phyloP scores from a whole-genome alignment of 352 stramenopile species.

The Phytophthora citrophthora region DNA sequence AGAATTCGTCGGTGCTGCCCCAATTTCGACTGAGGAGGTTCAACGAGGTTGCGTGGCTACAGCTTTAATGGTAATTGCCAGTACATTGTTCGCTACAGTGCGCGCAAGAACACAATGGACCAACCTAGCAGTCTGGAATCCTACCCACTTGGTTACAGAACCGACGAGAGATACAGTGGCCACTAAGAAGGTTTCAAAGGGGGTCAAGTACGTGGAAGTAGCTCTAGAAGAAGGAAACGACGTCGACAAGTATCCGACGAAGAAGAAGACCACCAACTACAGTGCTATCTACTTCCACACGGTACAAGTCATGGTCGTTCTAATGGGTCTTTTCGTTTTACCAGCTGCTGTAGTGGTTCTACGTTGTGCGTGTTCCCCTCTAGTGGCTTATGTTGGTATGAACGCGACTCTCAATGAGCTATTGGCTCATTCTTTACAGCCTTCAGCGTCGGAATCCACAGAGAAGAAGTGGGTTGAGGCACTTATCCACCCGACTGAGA shows the following conservation, averaged over 20 bases:
- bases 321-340: constrained; percentile 1
- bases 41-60: constrained; percentile 32
- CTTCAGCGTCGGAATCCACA: constrained; percentile 7
- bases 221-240: constrained; percentile 13
- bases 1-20: constrained; percentile 37
- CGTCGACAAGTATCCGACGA: background rate
- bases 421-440: constrained; percentile 18
- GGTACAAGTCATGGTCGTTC: background rate
- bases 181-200: background rate
- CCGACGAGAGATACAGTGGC: background rate
- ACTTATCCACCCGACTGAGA: constrained; percentile 21
- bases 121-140: constrained; percentile 20
- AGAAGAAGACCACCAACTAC: background rate
- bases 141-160: constrained; percentile 7
- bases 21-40: constrained; percentile 36
- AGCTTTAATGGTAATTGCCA: constrained; percentile 13
- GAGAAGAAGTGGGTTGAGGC: constrained; percentile 10
- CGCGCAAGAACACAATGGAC: constrained; percentile 7
- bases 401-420: constrained; percentile 26
- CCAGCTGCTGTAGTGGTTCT: constrained; percentile 15
- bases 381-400: constrained; percentile 13
- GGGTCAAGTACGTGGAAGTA: constrained; percentile 11
- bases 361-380: constrained; percentile 6
- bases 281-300: background rate
- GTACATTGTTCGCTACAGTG: constrained; percentile 7